A percentile compares a stretch with the other conserved stretches of the same genome.
Conservation (phyloP, 2,329 filamentous ascomycete species). For the Akanthomyces dipterigenus region DNA sequence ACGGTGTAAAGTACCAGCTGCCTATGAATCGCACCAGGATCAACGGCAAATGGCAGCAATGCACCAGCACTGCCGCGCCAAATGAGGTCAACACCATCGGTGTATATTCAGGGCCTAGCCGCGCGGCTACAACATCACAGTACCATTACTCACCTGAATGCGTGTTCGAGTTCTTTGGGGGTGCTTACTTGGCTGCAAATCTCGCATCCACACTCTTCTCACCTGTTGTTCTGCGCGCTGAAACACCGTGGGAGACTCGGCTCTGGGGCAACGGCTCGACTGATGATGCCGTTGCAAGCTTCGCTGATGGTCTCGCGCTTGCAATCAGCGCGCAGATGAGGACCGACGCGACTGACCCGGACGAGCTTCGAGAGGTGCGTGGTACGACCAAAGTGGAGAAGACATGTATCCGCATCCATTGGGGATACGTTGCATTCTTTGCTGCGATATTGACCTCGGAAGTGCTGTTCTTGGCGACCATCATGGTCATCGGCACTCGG, state of each 20-base stretch:
- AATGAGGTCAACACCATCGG: background rate
- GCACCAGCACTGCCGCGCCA: background rate
- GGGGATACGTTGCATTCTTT: conserved; percentile 1
- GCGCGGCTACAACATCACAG: background rate
- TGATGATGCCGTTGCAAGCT: background rate
- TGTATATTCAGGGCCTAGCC: background rate
- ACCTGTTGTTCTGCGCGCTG: too few relatives aligned
- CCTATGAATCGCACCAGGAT: background rate
- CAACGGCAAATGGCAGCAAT: background rate
- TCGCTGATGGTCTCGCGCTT: background rate
- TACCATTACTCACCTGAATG: background rate
- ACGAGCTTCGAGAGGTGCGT: background rate
- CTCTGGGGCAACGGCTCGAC: conserved; percentile 2
- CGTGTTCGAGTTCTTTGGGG: background rate
- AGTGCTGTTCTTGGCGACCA: background rate
- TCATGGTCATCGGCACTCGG: background rate
- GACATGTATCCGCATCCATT: background rate
- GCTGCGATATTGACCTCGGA: background rate
- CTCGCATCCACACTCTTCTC: background rate
- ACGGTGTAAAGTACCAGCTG: background rate
- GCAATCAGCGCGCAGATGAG: background rate
- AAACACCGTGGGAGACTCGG: background rate
- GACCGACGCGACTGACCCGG: background rate
- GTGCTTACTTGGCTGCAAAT: background rate
- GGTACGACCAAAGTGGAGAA: background rate